Evolutionary conservation across 148 eudicot genomes (phyloP).

Genomic region (Cornus controversa): DNA sequence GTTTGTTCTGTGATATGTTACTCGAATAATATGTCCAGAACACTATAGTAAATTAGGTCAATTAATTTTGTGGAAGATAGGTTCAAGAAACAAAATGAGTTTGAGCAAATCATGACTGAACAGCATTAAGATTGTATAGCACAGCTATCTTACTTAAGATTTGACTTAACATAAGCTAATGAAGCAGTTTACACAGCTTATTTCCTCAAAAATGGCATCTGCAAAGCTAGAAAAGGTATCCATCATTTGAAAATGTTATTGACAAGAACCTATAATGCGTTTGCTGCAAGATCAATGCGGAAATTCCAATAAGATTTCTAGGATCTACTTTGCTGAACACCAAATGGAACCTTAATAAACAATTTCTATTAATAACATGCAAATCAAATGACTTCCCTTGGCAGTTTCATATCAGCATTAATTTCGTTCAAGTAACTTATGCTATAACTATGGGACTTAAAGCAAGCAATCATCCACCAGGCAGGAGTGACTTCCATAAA

Average conservation of each 20-base stretch:
- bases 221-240: background rate
- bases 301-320: background rate
- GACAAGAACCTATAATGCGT: background rate
- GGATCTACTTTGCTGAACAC: background rate
- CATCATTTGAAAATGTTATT: background rate
- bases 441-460: too few species aligned
- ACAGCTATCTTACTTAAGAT: background rate
- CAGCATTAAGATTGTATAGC: background rate
- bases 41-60: background rate
- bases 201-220: background rate
- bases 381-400: too few species aligned
- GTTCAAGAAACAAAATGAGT: background rate
- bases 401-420: too few species aligned
- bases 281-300: background rate
- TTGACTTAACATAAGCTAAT: too few species aligned
- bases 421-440: too few species aligned
- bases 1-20: background rate
- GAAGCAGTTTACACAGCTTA: background rate
- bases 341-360: background rate
- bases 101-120: background rate
- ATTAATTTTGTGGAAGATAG: background rate
- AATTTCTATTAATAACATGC: too few species aligned
- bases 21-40: background rate
- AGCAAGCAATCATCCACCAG: background rate
- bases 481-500: background rate